Conservation (phyloP, 257 asterid genomes). For the Echites panduratus region DNA sequence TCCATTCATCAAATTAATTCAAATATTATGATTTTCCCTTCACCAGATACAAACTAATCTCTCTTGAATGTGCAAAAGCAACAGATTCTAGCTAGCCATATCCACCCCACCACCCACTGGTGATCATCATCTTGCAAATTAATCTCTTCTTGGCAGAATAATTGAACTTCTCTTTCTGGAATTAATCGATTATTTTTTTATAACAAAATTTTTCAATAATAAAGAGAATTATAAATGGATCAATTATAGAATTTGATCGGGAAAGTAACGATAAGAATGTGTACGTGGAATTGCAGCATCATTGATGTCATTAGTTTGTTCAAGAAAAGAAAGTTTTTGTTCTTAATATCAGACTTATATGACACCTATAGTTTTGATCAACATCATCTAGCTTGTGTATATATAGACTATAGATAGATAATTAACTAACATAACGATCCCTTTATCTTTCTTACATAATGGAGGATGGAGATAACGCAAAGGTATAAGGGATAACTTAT, state of each 20-base stretch:
- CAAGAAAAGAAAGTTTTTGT: neutral
- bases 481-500: neutral
- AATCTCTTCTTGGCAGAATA: too few species aligned
- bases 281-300: conserved; percentile 8
- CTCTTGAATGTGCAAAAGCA: neutral
- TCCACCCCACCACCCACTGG: too few species aligned
- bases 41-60: conserved; percentile 1
- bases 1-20: neutral
- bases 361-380: conserved; percentile 5
- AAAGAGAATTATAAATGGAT: too few species aligned
- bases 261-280: conserved; percentile 11
- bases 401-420: neutral
- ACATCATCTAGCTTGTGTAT: neutral
- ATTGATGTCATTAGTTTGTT: neutral
- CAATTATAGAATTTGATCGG: neutral
- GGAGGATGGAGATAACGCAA: too few species aligned
- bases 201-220: too few species aligned
- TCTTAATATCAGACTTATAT: neutral
- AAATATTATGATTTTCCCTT: conserved; percentile 9
- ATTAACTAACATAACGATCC: conserved; percentile 24
- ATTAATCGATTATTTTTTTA: too few species aligned
- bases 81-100: neutral
- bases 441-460: conserved; percentile 9
- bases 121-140: too few species aligned
- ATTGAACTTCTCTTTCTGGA: too few species aligned